phyloP scores from a whole-genome alignment of 352 stramenopile species.

The Globisporangium polare region DNA sequence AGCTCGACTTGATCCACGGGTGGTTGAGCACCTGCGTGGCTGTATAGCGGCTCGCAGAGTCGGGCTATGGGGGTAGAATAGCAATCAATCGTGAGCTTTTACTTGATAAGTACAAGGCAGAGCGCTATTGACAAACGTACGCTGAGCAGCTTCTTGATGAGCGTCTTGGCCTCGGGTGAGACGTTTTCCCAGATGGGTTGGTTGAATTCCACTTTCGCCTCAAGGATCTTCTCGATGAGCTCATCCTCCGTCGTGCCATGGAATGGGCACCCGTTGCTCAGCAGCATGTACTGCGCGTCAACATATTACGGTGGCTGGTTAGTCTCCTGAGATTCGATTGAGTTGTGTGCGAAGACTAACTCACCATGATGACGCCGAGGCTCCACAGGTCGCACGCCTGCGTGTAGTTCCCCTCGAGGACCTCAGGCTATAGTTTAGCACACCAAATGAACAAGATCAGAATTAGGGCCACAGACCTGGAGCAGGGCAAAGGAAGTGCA shows the following conservation, averaged over 20 bases:
- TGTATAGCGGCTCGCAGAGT: slow-evolving; percentile 46
- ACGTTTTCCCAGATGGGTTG: slow-evolving; percentile 48
- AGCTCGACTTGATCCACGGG: slow-evolving; percentile 66
- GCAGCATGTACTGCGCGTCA: slow-evolving; percentile 86
- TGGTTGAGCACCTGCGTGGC: slow-evolving; percentile 61
- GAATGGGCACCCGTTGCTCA: slow-evolving; percentile 76
- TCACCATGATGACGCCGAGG: slow-evolving; percentile 78
- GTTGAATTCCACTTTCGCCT: slow-evolving; percentile 51
- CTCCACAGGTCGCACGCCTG: slow-evolving; percentile 80
- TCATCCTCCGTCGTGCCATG: slow-evolving; percentile 65
- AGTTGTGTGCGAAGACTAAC: not conserved
- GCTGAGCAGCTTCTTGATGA: slow-evolving; percentile 73
- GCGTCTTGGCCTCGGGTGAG: slow-evolving; percentile 57
- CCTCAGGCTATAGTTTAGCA: slow-evolving; percentile 45
- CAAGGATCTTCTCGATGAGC: slow-evolving; percentile 72
- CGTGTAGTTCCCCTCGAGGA: slow-evolving; percentile 70
- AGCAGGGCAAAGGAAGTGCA: not conserved
- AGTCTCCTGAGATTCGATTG: not conserved
- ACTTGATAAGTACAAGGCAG: not conserved
- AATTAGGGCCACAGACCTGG: not conserved
- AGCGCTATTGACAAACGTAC: slow-evolving; percentile 20
- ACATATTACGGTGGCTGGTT: no score
- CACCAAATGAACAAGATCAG: no score
- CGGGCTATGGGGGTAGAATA: slow-evolving; percentile 25
- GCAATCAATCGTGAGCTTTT: not conserved